Evolutionary conservation across 208 protist genomes (phyloP).

Genomic region (Leishmania braziliensis): DNA sequence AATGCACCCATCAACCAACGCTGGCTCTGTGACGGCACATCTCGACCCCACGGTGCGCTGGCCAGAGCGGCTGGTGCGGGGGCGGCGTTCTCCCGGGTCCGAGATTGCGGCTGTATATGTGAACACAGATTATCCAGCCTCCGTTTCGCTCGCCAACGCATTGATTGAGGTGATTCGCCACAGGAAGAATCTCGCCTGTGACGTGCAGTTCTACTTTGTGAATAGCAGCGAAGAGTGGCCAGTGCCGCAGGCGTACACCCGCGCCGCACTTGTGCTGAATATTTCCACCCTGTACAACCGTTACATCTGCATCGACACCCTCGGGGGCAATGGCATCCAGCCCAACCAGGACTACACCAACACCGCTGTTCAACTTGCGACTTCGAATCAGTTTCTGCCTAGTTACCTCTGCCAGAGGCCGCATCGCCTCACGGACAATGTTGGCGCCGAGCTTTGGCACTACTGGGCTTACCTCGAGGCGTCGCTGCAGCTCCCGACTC

Average conservation of each 20-base stretch:
- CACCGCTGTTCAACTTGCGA: slow-evolving; percentile 21
- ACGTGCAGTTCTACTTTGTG: slow-evolving; percentile 76
- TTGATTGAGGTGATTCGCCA: slow-evolving; percentile 39
- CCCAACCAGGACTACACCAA: slow-evolving; percentile 75
- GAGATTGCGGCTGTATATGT: slow-evolving; percentile 73
- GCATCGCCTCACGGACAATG: neutral
- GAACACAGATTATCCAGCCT: slow-evolving; percentile 38
- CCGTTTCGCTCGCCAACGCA: slow-evolving; percentile 52
- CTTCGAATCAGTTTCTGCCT: slow-evolving; percentile 2
- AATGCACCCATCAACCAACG: slow-evolving; percentile 11
- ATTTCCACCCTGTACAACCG: slow-evolving; percentile 50
- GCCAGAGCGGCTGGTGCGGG: slow-evolving; percentile 48
- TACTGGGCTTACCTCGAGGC: slow-evolving; percentile 33
- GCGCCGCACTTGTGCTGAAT: slow-evolving; percentile 65
- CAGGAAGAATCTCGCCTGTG: slow-evolving; percentile 50
- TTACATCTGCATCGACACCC: slow-evolving; percentile 54
- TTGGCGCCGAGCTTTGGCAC: slow-evolving; percentile 13
- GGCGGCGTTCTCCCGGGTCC: slow-evolving; percentile 61
- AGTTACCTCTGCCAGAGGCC: slow-evolving; percentile 51
- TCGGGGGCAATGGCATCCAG: slow-evolving; percentile 60
- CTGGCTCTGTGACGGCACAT: slow-evolving; percentile 1
- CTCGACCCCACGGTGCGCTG: slow-evolving; percentile 27
- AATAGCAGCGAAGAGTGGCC: slow-evolving; percentile 44
- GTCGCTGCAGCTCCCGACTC: slow-evolving; percentile 29
- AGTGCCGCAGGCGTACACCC: slow-evolving; percentile 52